Evolutionary conservation across 2,329 filamentous ascomycete genomes (phyloP).

Genomic region (Gremmenia infestans): DNA sequence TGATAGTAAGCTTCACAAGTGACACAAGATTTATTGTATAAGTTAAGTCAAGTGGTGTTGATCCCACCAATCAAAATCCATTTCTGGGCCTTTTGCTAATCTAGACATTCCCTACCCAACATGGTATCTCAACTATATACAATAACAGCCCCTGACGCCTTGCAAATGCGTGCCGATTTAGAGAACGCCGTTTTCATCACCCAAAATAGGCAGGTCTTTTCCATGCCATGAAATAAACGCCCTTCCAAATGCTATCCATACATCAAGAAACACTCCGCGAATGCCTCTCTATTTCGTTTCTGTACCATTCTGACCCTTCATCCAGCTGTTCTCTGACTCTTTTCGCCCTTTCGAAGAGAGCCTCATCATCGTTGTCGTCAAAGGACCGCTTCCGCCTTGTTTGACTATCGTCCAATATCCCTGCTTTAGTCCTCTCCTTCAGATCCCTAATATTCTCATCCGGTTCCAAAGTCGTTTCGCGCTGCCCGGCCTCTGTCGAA

Average conservation of each 20-base stretch:
- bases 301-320: conserved; percentile 30
- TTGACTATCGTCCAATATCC: conserved; percentile 17
- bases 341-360: conserved; percentile 31
- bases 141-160: background rate
- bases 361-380: conserved; percentile 25
- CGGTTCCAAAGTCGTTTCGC: conserved; percentile 3
- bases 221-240: conserved; percentile 2
- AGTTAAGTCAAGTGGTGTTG: too few species aligned
- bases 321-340: conserved; percentile 32
- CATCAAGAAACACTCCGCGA: conserved; percentile 22
- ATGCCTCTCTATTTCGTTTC: conserved; percentile 21
- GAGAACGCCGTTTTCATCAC: background rate
- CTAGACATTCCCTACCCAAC: background rate
- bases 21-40: too few species aligned
- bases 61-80: background rate
- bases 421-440: conserved; percentile 24
- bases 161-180: background rate
- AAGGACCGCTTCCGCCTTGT: conserved; percentile 13
- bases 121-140: background rate
- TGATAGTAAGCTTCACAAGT: too few species aligned
- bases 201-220: background rate
- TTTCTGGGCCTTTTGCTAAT: background rate
- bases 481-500: background rate
- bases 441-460: conserved; percentile 19
- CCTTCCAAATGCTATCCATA: conserved; percentile 9